A percentile compares a stretch with the other conserved stretches of the same genome.
phyloP scores from a whole-genome alignment of 768 basidiomycete species.

The Pisolithus marmoratus region DNA sequence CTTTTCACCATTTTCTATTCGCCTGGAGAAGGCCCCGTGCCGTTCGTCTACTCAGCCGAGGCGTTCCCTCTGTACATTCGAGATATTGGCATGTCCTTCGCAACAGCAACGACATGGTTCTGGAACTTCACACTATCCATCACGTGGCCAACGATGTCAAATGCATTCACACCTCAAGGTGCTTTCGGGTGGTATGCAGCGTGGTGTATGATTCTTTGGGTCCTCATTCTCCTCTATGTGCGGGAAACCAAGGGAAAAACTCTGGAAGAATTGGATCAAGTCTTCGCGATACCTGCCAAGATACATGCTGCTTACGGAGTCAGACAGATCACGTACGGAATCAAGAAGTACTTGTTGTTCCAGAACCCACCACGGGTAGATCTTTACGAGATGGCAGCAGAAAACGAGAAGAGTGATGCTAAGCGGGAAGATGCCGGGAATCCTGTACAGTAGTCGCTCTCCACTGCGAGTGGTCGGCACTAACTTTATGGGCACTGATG shows the following conservation, averaged over 20 bases:
- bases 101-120: conserved; percentile 58
- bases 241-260: conserved; percentile 68
- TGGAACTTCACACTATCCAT: conserved; percentile 60
- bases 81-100: conserved; percentile 27
- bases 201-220: conserved; percentile 50
- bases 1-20: conserved; percentile 67
- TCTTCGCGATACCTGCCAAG: conserved; percentile 49
- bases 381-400: conserved; percentile 41
- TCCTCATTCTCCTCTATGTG: conserved; percentile 56
- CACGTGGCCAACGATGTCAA: conserved; percentile 64
- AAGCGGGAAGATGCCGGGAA: too few relatives aligned
- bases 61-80: conserved; percentile 73
- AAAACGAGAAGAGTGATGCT: conserved; percentile 10
- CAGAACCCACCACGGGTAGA: conserved; percentile 20
- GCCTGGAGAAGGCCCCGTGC: conserved; percentile 86
- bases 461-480: too few relatives aligned
- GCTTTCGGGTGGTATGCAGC: conserved; percentile 39
- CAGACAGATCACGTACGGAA: conserved; percentile 45
- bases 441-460: too few relatives aligned
- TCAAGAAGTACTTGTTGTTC: conserved; percentile 43
- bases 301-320: conserved; percentile 56
- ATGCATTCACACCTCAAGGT: conserved; percentile 51
- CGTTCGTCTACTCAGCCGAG: conserved; percentile 87
- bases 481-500: too few relatives aligned
- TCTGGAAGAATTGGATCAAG: conserved; percentile 49